Evolutionary conservation across 176 grass and related monocot genomes (phyloP).

Genomic region (Elymus sibiricus): DNA sequence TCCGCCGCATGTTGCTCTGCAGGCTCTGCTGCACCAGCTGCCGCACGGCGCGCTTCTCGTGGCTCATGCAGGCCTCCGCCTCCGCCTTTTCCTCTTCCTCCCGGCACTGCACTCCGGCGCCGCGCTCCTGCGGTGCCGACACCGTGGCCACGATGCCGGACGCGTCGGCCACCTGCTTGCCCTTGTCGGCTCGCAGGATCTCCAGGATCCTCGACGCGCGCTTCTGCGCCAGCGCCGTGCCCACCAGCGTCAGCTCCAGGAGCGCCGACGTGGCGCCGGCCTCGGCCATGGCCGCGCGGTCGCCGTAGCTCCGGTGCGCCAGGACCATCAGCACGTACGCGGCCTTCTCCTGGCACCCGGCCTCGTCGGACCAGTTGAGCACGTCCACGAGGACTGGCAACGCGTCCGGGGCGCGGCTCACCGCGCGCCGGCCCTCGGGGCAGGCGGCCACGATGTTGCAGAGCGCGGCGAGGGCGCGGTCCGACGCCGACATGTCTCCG

Average conservation of each 20-base stretch:
- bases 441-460: conserved; percentile 72
- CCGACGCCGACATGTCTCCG: conserved; percentile 37
- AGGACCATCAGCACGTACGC: conserved; percentile 94
- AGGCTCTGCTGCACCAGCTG: conserved; percentile 95
- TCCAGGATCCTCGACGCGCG: conserved; percentile 84
- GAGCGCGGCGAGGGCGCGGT: conserved; percentile 66
- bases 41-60: conserved; percentile 76
- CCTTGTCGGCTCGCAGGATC: conserved; percentile 71
- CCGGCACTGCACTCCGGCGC: neutral
- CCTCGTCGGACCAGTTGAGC: conserved; percentile 72
- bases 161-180: conserved; percentile 49
- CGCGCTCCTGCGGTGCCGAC: conserved; percentile 64
- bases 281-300: conserved; percentile 65
- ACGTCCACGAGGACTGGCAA: conserved; percentile 64
- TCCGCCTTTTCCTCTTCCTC: conserved; percentile 12
- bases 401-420: conserved; percentile 51
- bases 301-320: conserved; percentile 63
- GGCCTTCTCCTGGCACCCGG: conserved; percentile 85
- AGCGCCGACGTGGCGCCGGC: conserved; percentile 67
- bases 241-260: conserved; percentile 84
- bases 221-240: conserved; percentile 85
- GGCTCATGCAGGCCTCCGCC: conserved; percentile 40
- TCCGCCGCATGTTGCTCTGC: conserved; percentile 85
- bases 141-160: conserved; percentile 38
- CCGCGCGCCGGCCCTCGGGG: conserved; percentile 58